These are phyloP conservation scores for Hevea brasiliensis DNA, from an alignment of 345 rosid genomes.

Conservation along the genomic window DNA sequence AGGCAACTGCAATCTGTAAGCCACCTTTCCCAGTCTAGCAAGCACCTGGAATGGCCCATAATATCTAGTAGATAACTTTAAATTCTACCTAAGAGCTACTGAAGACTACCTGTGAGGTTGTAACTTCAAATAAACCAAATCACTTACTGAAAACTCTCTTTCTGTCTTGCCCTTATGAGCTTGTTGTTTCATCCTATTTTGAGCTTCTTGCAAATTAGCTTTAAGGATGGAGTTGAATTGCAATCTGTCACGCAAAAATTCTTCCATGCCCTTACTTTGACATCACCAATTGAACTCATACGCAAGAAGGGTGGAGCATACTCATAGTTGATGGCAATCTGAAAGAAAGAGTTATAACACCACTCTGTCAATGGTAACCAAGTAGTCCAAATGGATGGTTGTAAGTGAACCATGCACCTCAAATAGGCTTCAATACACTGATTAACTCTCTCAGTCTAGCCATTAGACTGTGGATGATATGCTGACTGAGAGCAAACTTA, in stretches of 20 bases:
- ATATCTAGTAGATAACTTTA: background rate
- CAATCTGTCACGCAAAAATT: background rate
- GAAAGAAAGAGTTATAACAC: background rate
- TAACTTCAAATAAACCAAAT: background rate
- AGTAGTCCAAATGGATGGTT: background rate
- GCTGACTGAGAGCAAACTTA: background rate
- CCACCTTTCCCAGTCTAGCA: background rate
- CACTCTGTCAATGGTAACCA: background rate
- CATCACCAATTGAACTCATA: background rate
- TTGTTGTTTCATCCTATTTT: too few relatives aligned
- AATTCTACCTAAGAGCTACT: background rate
- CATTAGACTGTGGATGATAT: background rate
- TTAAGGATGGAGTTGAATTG: background rate
- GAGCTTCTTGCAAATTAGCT: too few relatives aligned
- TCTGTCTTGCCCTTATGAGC: background rate
- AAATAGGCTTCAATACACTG: too few relatives aligned
- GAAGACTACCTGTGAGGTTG: background rate
- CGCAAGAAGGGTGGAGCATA: background rate
- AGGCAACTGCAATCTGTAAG: background rate
- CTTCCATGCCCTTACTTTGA: background rate
- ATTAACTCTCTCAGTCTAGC: background rate
- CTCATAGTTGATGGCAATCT: background rate
- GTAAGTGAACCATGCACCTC: background rate
- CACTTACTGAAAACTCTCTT: background rate
- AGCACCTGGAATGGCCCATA: background rate